Base-by-base conservation (phyloP, 2,329 filamentous ascomycete species). In the Rhynchosporium agropyri region DNA sequence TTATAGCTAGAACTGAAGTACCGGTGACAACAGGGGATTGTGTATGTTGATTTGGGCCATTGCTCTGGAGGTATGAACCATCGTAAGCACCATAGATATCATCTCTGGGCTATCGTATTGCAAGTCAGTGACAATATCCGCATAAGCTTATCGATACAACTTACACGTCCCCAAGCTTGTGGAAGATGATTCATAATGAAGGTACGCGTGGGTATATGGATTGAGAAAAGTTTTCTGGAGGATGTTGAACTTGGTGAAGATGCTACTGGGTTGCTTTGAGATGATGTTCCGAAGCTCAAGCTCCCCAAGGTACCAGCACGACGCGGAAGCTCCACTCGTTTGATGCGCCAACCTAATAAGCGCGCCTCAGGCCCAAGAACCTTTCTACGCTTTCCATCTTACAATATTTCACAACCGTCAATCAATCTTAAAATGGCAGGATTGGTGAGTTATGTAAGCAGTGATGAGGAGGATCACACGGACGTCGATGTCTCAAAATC, bases 81-180 rank as follows among this genome's bases (percentile, higher is more conserved):
- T 98, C 91, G 79, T 99, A 99, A 73, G 89, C 83, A 72, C 95
- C 95, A 80, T 98, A 99, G 75, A 98, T 84, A 78, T 99, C 95
- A 79, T 99, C 91, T 84, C 95, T 89, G 76, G 95, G 95, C 95
- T 99, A 74, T 66, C 60, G 51, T 42, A 28, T 51, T 60, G 63
- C 53, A 51, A 73, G 20, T 80, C 76, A 80, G 78, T 72, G 26
- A 40, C 20, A 66, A 69, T 68, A 53, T 12, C 59, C 51, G 63
- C 61, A 48, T 59, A 38, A 43, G 42, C 36, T 45, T 60, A 53
- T 42, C 20, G 61, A 38, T 31, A 51, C 43, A 58, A 80, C 86
- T 75, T 83, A 89, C 87, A 79, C 87, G 85, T 69, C 87, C 87
- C 87, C 87, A 90, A 74, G 83, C 84, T 80, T 89, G 85, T 74